phyloP scores from a whole-genome alignment of 2,329 filamentous ascomycete species.

The Pestalotiopsis sp. region DNA sequence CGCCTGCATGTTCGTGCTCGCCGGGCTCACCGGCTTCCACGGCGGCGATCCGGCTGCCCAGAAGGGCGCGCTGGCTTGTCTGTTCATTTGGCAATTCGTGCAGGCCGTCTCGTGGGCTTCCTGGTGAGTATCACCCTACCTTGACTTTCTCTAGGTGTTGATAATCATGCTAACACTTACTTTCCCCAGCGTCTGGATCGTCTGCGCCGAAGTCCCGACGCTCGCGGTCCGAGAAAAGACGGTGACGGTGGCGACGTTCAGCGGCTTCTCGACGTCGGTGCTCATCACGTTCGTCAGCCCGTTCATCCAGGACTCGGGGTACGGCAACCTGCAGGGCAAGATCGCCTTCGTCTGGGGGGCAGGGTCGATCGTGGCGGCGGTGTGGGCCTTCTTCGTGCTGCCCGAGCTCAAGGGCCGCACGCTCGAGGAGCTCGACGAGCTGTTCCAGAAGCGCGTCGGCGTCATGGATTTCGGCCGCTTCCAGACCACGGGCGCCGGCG shows the following conservation, averaged over 20 bases:
- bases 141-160: neutral
- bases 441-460: conserved; percentile 22
- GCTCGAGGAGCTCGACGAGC: conserved; percentile 29
- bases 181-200: conserved; percentile 26
- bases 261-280: conserved; percentile 24
- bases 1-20: conserved; percentile 14
- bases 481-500: conserved; percentile 7
- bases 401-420: conserved; percentile 31
- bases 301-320: conserved; percentile 26
- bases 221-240: conserved; percentile 29
- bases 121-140: conserved; percentile 8
- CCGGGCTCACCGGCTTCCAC: conserved; percentile 13
- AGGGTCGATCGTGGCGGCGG: conserved; percentile 21
- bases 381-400: conserved; percentile 29
- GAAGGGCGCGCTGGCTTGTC: conserved; percentile 15
- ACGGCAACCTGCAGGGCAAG: conserved; percentile 24
- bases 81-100: conserved; percentile 18
- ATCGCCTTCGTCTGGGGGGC: conserved; percentile 28
- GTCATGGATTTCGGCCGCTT: conserved; percentile 10
- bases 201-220: conserved; percentile 27
- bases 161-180: neutral
- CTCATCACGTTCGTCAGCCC: conserved; percentile 31
- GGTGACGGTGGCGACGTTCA: conserved; percentile 25
- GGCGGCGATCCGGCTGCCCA: conserved; percentile 7
- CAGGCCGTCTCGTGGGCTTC: conserved; percentile 18